Evolutionary conservation across 768 basidiomycete genomes (phyloP), one percentile per base, ranked within the genome.

Genomic region (Leccinum ochraceum): DNA sequence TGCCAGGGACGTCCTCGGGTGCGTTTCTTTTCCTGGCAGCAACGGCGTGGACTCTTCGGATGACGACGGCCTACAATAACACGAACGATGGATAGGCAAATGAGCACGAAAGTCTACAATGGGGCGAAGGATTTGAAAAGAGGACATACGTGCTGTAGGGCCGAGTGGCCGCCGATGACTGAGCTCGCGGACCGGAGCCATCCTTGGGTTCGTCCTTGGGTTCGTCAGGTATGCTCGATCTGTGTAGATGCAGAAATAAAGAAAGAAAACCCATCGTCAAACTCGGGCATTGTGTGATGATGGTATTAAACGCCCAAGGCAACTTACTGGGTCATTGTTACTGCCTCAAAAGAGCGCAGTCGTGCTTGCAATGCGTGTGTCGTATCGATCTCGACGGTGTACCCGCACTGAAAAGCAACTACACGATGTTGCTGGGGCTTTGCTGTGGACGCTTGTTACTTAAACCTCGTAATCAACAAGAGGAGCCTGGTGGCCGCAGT

Each of bases 391-490:
- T 26, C 17, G 4, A 13, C 34, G 34, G 34, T 53, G 30, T 20
- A 11, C 58, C n/a, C 57, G 14, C 59, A 57, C 36, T 57, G 59
- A 57, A 65, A 22, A 61, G 64, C 26, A 28, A 52, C 32, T 7
- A 6, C 13, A 36, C 51, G n/a, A 49, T 30, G 50, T 56, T n/a
- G 54, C 10, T 50, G 13, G 51, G 20, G 51, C 56, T 51, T 60
- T 5, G 54, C 55, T 50, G 57, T 3, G 58, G 24, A 53, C 39
- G 39, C 51, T 30, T 28, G 28, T 28, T 2, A 28, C 28, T 28
- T 28, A 28, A 28, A 7, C 28, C 28, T 28, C 28, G 28, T 8
- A 8, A 28, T 28, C 28, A 28, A 28, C 28, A 28, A 28, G 28
- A 28, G 28, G 28, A 28, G 8, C 7, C 28, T 28, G 0, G 28